phyloP scores from a whole-genome alignment of 441 rosid species.

The Gossypium aridum region DNA sequence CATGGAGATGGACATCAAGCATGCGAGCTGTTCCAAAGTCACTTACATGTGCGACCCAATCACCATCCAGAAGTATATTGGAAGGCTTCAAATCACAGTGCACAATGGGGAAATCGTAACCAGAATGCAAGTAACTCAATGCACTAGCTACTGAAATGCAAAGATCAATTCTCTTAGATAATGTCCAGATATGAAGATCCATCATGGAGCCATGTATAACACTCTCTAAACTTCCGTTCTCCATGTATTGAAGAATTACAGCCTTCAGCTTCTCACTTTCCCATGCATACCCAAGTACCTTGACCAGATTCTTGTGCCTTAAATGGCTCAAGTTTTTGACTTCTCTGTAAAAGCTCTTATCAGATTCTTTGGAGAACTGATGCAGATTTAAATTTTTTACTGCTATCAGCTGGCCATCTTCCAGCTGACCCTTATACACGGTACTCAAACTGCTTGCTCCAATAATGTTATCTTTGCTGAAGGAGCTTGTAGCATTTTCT shows the following conservation, averaged over 20 bases:
- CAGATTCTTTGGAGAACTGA: slow-evolving; percentile 57
- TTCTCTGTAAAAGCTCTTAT: slow-evolving; percentile 71
- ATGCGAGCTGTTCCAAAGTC: slow-evolving; percentile 90
- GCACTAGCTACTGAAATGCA: slow-evolving; percentile 57
- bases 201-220: slow-evolving; percentile 35
- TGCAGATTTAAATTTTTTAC: slow-evolving; percentile 68
- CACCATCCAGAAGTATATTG: slow-evolving; percentile 59
- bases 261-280: slow-evolving; percentile 73
- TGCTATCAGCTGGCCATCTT: slow-evolving; percentile 52
- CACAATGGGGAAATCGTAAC: slow-evolving; percentile 61
- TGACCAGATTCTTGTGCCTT: slow-evolving; percentile 72
- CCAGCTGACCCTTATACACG: slow-evolving; percentile 65
- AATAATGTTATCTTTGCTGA: slow-evolving; percentile 45
- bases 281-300: slow-evolving; percentile 83
- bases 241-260: slow-evolving; percentile 65
- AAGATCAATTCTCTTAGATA: slow-evolving; percentile 41
- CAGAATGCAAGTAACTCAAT: slow-evolving; percentile 70
- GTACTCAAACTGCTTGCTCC: slow-evolving; percentile 78
- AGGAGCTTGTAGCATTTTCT: slow-evolving; percentile 56
- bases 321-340: slow-evolving; percentile 56
- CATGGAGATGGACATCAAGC: slow-evolving; percentile 48
- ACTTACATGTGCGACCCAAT: slow-evolving; percentile 64
- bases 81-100: slow-evolving; percentile 91
- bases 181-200: slow-evolving; percentile 36
- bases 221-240: slow-evolving; percentile 66